Base-by-base conservation (phyloP, 495 filamentous ascomycete species). In the Penicillium argentinense region DNA sequence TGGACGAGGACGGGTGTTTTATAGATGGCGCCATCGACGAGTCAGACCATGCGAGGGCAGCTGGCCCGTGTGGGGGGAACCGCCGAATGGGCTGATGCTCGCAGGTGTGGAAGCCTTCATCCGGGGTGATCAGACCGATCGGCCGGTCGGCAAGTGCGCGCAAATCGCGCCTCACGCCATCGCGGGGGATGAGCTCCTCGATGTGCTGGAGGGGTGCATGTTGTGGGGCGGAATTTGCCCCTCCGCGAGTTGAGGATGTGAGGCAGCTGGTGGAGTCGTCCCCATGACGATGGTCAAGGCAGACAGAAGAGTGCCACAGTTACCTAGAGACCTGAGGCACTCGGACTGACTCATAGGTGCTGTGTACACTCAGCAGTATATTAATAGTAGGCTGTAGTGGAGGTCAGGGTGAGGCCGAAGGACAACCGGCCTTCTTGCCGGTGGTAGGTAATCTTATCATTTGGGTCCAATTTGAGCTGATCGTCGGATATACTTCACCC, bases 11-110 rank as follows among this genome's bases (percentile, higher is more conserved):
- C n/a, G 17, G 29, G 37, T 23, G 19, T 26, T 46, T 52, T 52
- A 46, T 53, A 48, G 40, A 42, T 21, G 18, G 29, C 41, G 23
- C 26, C 14, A 36, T 36, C 8, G 5, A 6, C 14, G 27, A 37
- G 50, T 60, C 57, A 57, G 49, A 36, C 57, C 57, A 57, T 59
- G 28, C 49, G 44, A 57, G 18, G 11, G 44, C 45, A 45, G 53
- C 34, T 51, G 53, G 53, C 39, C 57, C 56, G 45, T 49, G 44
- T 56, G 54, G 44, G 55, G 56, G 45, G 32, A 3, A 19, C 21
- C 11, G 30, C 43, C 40, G 45, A 24, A 47, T 49, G 49, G 54
- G 42, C 45, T 54, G 54, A 54, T 54, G 30, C 28, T 46, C 23
- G 11, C 34, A 22, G 39, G 24, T 7, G 23, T 42, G 29, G 47